Base-by-base conservation (phyloP, 108 stramenopile genomes). In the Nitzschia inconspicua region DNA sequence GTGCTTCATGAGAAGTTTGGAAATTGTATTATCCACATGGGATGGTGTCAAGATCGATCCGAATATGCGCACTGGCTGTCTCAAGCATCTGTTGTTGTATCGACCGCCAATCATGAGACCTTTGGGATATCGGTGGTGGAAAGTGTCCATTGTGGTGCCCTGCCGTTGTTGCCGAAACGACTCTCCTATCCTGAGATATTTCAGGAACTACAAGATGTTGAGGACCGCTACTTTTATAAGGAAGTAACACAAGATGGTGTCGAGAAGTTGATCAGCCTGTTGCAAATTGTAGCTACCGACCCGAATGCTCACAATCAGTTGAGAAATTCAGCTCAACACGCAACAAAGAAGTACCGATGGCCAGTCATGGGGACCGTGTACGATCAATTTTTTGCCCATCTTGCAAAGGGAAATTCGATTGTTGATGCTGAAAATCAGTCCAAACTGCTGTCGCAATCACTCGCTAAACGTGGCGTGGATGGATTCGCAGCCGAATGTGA, bases 71-170 rank as follows among this genome's bases (percentile, higher is more conserved):
- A 56, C 10, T 65, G 54, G 44, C 43, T 65, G 1, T 18, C 16
- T 10, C 9, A 24, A 35, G 51, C 64, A 3, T 30, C 40, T 9
- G 56, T 65, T 55, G 64, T 65, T 20, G 54, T 65, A 0, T 55
- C 53, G 0, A 65, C 64, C 2, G 64, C 64, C 0, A 27, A 44
- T 7, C 64, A 65, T 28, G 64, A 65, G 35, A 65, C 64, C 44
- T 65, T 65, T 65, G 64, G 64, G 9, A 65, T 65, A 8, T 65
- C 64, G n/a, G 56, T 65, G 28, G 64, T 65, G 7, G 64, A 65
- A 55, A 65, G 64, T 22, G 64, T 56, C 29, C 56, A 22, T 44
- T 65, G 53, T 31, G 64, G 64, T n/a, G 64, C 64, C 16, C 32
- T 65, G 25, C 64, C 64, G 7, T 32, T 65, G 19, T 44, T 65